Evolutionary conservation across 2,329 filamentous ascomycete genomes (phyloP), one percentile per base, ranked within the genome.

Genomic region (Cadophora gregata): DNA sequence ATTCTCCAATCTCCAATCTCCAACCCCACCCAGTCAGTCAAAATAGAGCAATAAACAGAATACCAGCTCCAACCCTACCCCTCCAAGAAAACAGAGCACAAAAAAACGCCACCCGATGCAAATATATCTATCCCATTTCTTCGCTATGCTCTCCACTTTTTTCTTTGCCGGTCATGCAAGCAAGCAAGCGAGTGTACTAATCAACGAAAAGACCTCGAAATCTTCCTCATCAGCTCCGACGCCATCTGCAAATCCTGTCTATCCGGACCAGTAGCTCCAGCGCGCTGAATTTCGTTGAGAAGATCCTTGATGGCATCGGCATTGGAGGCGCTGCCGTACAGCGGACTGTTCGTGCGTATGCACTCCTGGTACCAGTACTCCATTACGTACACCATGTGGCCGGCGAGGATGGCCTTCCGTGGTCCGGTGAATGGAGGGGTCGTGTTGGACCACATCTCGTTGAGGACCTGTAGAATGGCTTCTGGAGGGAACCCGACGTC

Each of bases 371-470:
- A 86, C 90, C 90, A 93, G 64, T 82, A 80, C 65, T 84, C 80
- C 4, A 88, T 80, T 3, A 89, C 78, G 71, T 90, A 88, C 0
- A 90, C 78, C 50, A 91, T 83, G 75, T 91, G 88, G 29, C 82
- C 82, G 2, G 86, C 86, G 7, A 92, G 80, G 65, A 84, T 79
- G 50, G 82, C 82, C 55, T 86, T 82, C 64, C 86, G 85, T 4
- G 80, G 77, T 4, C 86, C 87, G 42, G 83, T 79, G 77, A 91
- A 92, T 0, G 90, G 89, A 6, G 84, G 80, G 72, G 90, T 86
- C 69, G 90, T 87, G 45, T 85, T 85, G 77, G 90, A 91, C 79
- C 88, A 91, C 78, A 91, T 85, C 31, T 81, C 80, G 75, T 92
- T 89, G 10, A 92, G 79, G 1, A 88, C 84, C 1, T 84, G 81